Conservation (phyloP, 306 rosid species). For the Vigna reflexopilosa region DNA sequence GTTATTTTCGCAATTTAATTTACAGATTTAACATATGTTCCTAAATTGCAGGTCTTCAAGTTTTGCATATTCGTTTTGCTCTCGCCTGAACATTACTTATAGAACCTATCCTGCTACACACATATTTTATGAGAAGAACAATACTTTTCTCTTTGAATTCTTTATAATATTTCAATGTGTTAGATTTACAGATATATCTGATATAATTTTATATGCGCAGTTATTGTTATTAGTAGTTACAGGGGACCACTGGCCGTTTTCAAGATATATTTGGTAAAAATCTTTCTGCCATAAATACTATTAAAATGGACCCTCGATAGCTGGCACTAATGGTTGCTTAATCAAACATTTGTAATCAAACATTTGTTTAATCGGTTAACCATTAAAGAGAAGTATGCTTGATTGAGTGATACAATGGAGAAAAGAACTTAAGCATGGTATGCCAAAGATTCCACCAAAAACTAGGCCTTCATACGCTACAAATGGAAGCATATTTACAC, state of each 20-base stretch:
- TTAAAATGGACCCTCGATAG: not conserved
- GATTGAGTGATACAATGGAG: conserved; percentile 15
- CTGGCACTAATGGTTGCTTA: no score
- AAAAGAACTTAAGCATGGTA: conserved; percentile 42
- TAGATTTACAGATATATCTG: conserved; percentile 1
- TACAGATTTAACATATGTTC: not conserved
- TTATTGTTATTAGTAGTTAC: not conserved
- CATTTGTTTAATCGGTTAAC: conserved; percentile 21
- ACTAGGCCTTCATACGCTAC: conserved; percentile 38
- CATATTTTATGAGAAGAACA: conserved; percentile 1
- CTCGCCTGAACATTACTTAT: not conserved
- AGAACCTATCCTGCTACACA: not conserved
- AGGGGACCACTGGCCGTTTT: not conserved
- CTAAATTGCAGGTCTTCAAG: not conserved
- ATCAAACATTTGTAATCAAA: not conserved
- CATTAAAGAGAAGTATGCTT: conserved; percentile 20
- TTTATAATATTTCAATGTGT: not conserved
- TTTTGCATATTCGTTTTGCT: not conserved
- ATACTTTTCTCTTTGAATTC: not conserved
- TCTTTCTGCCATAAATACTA: not conserved
- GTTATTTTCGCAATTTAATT: not conserved
- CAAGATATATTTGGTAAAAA: conserved; percentile 15
- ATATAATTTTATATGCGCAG: not conserved
- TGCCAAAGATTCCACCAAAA: conserved; percentile 37
- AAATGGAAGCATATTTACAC: conserved; percentile 44